phyloP scores from a whole-genome alignment of 139 green algal species.

The Closterium sp. region DNA sequence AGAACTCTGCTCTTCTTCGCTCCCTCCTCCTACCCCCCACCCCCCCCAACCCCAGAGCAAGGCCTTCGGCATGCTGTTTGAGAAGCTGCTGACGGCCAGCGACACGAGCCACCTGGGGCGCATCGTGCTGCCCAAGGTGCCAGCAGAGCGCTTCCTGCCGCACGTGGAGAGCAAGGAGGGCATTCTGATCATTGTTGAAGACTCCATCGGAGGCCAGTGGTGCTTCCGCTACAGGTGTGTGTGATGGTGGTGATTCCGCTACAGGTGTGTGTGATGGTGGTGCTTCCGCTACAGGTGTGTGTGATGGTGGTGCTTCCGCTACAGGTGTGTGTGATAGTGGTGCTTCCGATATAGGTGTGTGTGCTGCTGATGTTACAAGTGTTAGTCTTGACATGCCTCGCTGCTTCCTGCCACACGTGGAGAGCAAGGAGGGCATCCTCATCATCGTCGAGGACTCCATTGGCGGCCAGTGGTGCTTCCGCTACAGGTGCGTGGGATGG shows the following conservation, averaged over 20 bases:
- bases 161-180: constrained; percentile 31
- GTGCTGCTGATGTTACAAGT: not conserved
- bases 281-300: not conserved
- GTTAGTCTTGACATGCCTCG: not conserved
- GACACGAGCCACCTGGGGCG: constrained; percentile 44
- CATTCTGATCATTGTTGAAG: constrained; percentile 23
- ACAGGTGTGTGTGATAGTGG: not conserved
- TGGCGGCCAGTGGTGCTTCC: constrained; percentile 37
- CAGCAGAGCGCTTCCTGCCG: constrained; percentile 30
- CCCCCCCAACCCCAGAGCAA: not conserved
- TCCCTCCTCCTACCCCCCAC: too few species aligned
- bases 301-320: not conserved
- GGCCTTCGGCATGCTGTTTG: constrained; percentile 9
- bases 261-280: not conserved
- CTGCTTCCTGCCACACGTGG: not conserved
- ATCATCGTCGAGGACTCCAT: constrained; percentile 26
- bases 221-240: constrained; percentile 32
- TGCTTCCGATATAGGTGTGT: not conserved
- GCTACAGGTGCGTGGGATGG: constrained; percentile 14
- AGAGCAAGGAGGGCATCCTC: constrained; percentile 19
- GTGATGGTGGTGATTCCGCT: not conserved
- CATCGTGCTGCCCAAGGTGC: constrained; percentile 33
- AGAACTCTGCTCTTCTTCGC: too few species aligned
- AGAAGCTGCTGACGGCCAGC: constrained; percentile 25
- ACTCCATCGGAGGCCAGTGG: constrained; percentile 24